A percentile compares a stretch with the other conserved stretches of the same genome.
phyloP scores from a whole-genome alignment of 257 asterid genomes.

The Lycium barbarum region DNA sequence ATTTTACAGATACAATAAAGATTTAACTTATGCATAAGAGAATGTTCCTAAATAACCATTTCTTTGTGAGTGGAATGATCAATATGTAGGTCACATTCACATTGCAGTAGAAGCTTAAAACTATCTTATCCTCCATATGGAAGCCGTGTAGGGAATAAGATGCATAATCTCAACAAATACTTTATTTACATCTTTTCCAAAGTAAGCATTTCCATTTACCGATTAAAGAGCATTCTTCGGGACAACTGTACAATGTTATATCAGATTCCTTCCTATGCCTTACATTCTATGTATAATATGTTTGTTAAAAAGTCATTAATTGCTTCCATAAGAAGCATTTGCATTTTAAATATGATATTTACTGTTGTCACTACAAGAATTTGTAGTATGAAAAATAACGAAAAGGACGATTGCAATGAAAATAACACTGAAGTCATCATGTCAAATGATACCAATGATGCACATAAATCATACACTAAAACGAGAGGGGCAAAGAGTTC shows the following conservation, averaged over 20 bases:
- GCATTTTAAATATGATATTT: neutral
- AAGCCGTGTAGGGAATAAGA: slow-evolving; percentile 13
- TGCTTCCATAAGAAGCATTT: slow-evolving; percentile 18
- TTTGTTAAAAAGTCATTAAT: neutral
- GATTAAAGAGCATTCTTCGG: neutral
- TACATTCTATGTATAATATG: neutral
- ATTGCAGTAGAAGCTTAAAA: neutral
- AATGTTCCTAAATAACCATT: neutral
- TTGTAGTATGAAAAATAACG: neutral
- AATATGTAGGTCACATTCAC: neutral
- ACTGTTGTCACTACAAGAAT: neutral
- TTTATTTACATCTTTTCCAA: slow-evolving; percentile 1
- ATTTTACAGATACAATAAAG: neutral
- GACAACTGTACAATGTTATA: slow-evolving; percentile 15
- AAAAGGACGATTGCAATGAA: neutral
- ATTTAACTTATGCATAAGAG: slow-evolving; percentile 12
- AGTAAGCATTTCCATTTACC: slow-evolving; percentile 24
- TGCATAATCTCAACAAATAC: slow-evolving; percentile 2
- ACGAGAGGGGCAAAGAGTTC: neutral
- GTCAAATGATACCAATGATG: neutral
- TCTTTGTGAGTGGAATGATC: neutral
- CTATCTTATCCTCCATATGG: neutral
- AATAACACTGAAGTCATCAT: neutral
- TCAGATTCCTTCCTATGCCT: neutral
- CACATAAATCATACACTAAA: slow-evolving; percentile 17